Base-by-base conservation (phyloP, 768 basidiomycete genomes). In the Naganishia vaughanmartiniae region DNA sequence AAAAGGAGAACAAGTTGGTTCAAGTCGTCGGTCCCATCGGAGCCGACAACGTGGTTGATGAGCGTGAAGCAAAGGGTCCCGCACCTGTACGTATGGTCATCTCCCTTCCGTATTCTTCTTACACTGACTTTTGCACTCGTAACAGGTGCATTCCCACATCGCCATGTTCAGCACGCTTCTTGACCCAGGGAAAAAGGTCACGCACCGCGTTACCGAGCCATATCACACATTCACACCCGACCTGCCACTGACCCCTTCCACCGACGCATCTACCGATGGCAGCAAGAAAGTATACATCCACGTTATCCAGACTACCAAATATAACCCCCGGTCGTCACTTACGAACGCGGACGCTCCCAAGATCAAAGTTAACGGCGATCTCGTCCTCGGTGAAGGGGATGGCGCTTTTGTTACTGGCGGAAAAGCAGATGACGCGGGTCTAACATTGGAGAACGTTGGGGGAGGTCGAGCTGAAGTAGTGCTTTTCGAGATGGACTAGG, bases 261-360 rank as follows among this genome's bases (percentile, higher is more conserved):
- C 58, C 46, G 66, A 39, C 21, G 73, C 66, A 42, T 63, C 74
- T 0, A 45, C 65, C 15, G 65, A 69, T 9, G 70, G 67, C 45
- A 75, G 73, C 58, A 85, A 84, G 68, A 90, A 90, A 76, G 89
- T 86, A 2, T 95, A 94, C 77, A 81, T 95, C 26, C 95, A 98
- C 73, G 85, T 93, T 56, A 84, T 93, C 60, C 93, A 95, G 83
- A 89, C 85, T 6, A 88, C 88, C 31, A 93, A 92, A 2, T 95
- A 90, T 80, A 89, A 90, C 72, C 76, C 85, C 0, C 84, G 84
- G 0, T 76, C 81, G 34, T 85, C 88, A 0, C 31, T 65, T 15
- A 76, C 73, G 26, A 69, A 75, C 17, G 68, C 68, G 4, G 81
- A 75, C 1, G 92, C 91, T 0, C 88, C 87, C 0, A 82, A 80